A percentile compares a stretch with the other conserved stretches of the same genome.
Conservation (phyloP, 2,329 filamentous ascomycete species). For the Aspergillus japonicus region DNA sequence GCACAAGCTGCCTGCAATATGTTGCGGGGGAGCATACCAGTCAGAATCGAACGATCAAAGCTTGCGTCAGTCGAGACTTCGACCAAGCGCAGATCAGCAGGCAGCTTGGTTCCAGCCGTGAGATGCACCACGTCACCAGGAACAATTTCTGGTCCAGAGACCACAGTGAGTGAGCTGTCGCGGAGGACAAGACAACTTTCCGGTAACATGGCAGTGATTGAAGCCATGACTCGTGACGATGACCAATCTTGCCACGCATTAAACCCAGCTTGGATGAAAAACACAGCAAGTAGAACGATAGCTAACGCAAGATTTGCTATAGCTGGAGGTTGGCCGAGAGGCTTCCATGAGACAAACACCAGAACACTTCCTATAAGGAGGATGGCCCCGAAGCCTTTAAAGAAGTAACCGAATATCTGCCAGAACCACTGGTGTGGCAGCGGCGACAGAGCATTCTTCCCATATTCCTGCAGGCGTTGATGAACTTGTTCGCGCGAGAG, state of each 20-base stretch:
- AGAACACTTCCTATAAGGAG: slow-evolving; percentile 67
- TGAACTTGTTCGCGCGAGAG: slow-evolving; percentile 60
- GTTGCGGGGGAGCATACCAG: slow-evolving; percentile 46
- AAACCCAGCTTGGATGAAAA: slow-evolving; percentile 67
- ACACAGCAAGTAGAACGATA: slow-evolving; percentile 70
- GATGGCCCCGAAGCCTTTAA: slow-evolving; percentile 73
- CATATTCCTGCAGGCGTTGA: slow-evolving; percentile 59
- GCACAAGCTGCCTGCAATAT: not conserved
- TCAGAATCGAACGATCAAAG: slow-evolving; percentile 72
- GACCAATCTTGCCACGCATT: slow-evolving; percentile 74
- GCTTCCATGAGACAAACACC: slow-evolving; percentile 75
- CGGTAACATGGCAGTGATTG: slow-evolving; percentile 77
- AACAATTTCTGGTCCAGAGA: slow-evolving; percentile 62
- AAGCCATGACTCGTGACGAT: slow-evolving; percentile 72
- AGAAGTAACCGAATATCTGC: slow-evolving; percentile 67
- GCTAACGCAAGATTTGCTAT: slow-evolving; percentile 70
- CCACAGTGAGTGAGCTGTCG: slow-evolving; percentile 52
- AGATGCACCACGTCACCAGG: slow-evolving; percentile 69
- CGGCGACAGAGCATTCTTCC: slow-evolving; percentile 65
- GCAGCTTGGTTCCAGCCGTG: slow-evolving; percentile 70
- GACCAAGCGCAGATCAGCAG: slow-evolving; percentile 70
- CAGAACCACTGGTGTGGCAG: slow-evolving; percentile 61
- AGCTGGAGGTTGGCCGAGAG: slow-evolving; percentile 69
- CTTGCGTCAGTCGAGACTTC: slow-evolving; percentile 67
- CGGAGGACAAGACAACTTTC: slow-evolving; percentile 67